Percentiles rank a stretch among this genome's conserved stretches.
Conservation (phyloP, 345 rosid species). For the Citrus mangshanensis region DNA sequence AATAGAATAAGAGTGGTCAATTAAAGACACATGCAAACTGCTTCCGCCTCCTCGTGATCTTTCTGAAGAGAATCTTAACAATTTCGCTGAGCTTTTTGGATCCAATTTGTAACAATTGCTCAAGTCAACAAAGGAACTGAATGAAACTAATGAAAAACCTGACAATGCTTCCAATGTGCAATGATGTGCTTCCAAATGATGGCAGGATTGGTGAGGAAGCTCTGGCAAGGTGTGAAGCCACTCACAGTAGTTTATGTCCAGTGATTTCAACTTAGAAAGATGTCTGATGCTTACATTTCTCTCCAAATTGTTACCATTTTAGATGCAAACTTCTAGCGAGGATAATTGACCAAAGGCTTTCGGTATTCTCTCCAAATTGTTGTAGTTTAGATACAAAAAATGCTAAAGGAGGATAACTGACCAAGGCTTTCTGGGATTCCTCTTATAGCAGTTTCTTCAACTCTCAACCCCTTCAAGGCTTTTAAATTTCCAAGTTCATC, state of each 20-base stretch:
- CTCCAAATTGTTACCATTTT: background rate
- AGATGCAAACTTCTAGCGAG: background rate
- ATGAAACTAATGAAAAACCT: background rate
- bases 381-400: no score
- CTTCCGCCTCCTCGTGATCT: no score
- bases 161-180: background rate
- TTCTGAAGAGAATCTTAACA: no score
- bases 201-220: no score
- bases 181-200: background rate
- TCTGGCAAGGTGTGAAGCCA: no score
- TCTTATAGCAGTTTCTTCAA: constrained; percentile 8
- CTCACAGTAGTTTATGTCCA: background rate
- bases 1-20: no score
- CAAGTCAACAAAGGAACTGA: background rate
- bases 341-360: no score
- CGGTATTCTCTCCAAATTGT: no score
- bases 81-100: background rate
- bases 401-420: background rate
- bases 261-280: background rate
- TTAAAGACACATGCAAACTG: no score
- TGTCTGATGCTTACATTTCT: background rate
- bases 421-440: background rate
- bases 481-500: background rate
- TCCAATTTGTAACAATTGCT: background rate
- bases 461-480: constrained; percentile 10